Conservation (phyloP, 805 yeast species). For the Suhomyces xylopsoci region DNA sequence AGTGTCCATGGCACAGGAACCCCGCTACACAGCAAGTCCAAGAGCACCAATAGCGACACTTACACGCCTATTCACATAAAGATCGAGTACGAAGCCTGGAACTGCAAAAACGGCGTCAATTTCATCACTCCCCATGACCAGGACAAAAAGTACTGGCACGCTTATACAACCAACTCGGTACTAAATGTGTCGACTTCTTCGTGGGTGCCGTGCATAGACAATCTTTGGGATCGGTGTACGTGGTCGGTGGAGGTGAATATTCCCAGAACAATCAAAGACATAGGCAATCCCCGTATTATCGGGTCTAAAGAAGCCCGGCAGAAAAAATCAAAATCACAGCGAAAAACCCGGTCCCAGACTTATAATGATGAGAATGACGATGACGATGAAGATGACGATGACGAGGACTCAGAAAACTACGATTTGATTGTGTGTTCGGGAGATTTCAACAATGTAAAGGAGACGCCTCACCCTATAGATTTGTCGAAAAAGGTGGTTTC, state of each 20-base stretch:
- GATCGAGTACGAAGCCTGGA: conserved; percentile 61
- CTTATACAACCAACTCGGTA: conserved; percentile 78
- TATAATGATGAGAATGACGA: conserved; percentile 16
- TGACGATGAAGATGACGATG: conserved; percentile 42
- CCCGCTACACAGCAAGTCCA: conserved; percentile 32
- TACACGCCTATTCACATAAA: conserved; percentile 73
- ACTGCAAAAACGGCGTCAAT: conserved; percentile 70
- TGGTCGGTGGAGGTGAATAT: conserved; percentile 90
- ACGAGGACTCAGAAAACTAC: conserved; percentile 43
- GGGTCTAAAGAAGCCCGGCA: conserved; percentile 28
- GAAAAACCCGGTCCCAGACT: conserved; percentile 9
- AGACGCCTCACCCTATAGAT: conserved; percentile 73
- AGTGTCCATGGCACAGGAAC: conserved; percentile 29
- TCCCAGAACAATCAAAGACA: conserved; percentile 75
- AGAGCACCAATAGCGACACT: conserved; percentile 32
- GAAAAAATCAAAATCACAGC: conserved; percentile 3
- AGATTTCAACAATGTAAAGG: conserved; percentile 63
- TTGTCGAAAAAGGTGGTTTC: conserved; percentile 68
- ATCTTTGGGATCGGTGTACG: conserved; percentile 79
- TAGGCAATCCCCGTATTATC: conserved; percentile 47
- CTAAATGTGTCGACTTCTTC: conserved; percentile 79
- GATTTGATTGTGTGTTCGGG: conserved; percentile 70
- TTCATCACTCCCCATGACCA: conserved; percentile 64
- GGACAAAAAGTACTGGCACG: conserved; percentile 65
- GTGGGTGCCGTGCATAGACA: conserved; percentile 98